Evolutionary conservation across 2,329 filamentous ascomycete species (phyloP).

Genomic region (Hypoxylon sp.): DNA sequence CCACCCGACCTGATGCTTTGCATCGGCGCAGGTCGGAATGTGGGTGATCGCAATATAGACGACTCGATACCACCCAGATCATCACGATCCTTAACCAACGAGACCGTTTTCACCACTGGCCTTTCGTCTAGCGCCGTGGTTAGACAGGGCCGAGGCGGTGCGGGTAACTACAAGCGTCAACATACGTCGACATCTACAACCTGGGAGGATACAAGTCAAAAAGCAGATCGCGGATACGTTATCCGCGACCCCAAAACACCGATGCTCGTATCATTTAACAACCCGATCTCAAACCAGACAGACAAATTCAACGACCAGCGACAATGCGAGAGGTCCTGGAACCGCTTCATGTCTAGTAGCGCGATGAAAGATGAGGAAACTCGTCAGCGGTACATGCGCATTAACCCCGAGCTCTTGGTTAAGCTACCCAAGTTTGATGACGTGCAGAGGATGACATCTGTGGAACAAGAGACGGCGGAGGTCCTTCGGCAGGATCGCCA

Average conservation of each 20-base stretch:
- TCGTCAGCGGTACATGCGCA: constrained; percentile 49
- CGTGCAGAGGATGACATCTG: constrained; percentile 48
- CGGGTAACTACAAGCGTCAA: constrained; percentile 52
- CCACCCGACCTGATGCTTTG: constrained; percentile 53
- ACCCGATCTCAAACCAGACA: constrained; percentile 49
- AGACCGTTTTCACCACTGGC: constrained; percentile 42
- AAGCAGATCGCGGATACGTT: constrained; percentile 49
- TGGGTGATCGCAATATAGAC: constrained; percentile 47
- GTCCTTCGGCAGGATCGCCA: constrained; percentile 48
- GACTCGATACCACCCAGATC: constrained; percentile 35
- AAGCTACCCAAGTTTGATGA: constrained; percentile 53
- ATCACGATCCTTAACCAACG: constrained; percentile 43
- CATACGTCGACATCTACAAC: constrained; percentile 16
- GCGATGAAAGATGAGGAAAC: constrained; percentile 38
- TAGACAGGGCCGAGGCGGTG: constrained; percentile 51
- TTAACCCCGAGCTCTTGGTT: constrained; percentile 51
- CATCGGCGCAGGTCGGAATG: constrained; percentile 52
- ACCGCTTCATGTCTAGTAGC: constrained; percentile 46
- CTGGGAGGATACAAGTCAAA: constrained; percentile 20
- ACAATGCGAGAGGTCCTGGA: constrained; percentile 49
- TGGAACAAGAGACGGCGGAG: constrained; percentile 49
- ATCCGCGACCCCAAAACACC: constrained; percentile 52
- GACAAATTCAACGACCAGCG: constrained; percentile 50
- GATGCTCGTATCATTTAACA: constrained; percentile 52
- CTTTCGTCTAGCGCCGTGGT: constrained; percentile 45